Conservation (phyloP, 805 yeast species). For the Starmerella stigmatis region DNA sequence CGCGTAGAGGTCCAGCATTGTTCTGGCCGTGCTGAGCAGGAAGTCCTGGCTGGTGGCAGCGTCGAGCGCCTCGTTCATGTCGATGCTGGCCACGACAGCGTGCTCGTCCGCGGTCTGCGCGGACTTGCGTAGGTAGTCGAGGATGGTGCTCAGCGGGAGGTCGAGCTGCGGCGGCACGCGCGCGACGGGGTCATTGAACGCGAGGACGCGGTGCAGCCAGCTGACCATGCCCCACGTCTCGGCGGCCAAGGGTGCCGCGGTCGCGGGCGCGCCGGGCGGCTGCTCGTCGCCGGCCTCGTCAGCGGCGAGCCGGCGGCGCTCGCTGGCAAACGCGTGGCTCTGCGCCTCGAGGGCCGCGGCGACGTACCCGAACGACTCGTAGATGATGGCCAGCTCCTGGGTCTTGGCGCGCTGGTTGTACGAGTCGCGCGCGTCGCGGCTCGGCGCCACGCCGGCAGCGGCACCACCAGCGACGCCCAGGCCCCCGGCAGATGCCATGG, state of each 20-base stretch:
- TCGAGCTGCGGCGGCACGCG: slow-evolving; percentile 5
- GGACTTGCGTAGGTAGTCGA: background rate
- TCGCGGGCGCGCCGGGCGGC: background rate
- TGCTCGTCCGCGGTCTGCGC: background rate
- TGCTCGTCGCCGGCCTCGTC: background rate
- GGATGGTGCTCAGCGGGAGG: background rate
- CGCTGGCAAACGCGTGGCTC: background rate
- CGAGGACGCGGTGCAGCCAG: background rate
- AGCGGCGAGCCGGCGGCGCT: background rate
- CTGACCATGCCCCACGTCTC: slow-evolving; percentile 3
- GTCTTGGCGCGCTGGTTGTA: background rate
- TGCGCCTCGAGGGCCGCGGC: slow-evolving; percentile 2
- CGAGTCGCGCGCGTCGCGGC: too few species aligned
- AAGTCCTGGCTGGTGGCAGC: background rate
- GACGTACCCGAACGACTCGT: slow-evolving; percentile 5
- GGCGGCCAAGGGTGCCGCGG: background rate
- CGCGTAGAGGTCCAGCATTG: background rate
- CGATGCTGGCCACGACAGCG: background rate
- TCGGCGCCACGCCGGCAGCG: too few species aligned
- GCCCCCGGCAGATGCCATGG: too few species aligned
- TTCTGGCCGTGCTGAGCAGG: background rate
- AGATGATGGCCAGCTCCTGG: background rate
- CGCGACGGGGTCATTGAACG: background rate
- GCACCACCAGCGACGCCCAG: too few species aligned
- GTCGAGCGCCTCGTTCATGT: background rate